Percentiles rank a stretch among this genome's conserved stretches.
Evolutionary conservation across 805 yeast genomes (phyloP).

Genomic region (Candida piceae): DNA sequence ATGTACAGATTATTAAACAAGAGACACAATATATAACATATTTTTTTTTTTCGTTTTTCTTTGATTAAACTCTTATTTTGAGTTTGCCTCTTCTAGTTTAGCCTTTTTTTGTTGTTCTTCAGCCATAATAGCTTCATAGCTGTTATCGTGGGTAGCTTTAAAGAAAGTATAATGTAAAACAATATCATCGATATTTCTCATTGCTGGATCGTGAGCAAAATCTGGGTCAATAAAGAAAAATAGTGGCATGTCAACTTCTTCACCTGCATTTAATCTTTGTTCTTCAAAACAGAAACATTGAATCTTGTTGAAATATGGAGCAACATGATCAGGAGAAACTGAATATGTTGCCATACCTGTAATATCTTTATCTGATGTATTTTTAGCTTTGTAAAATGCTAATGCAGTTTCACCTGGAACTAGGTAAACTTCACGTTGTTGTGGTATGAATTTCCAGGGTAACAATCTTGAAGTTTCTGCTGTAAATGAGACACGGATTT

Average conservation of each 20-base stretch:
- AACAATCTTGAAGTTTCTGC: constrained; percentile 85
- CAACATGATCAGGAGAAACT: constrained; percentile 93
- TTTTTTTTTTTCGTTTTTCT: neutral
- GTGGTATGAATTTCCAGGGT: constrained; percentile 95
- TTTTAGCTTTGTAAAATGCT: constrained; percentile 91
- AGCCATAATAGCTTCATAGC: constrained; percentile 23
- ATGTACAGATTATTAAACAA: neutral
- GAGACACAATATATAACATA: no score
- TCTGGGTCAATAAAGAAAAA: constrained; percentile 97
- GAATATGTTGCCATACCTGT: constrained; percentile 99
- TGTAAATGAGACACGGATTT: constrained; percentile 81
- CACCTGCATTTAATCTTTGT: constrained; percentile 89
- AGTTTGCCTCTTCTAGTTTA: no score
- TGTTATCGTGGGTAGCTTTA: constrained; percentile 42
- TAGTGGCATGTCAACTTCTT: constrained; percentile 98
- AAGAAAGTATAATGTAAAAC: constrained; percentile 91
- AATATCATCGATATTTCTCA: constrained; percentile 86
- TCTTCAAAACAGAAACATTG: constrained; percentile 99
- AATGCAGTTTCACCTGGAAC: constrained; percentile 97
- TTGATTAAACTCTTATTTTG: no score
- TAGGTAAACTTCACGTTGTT: constrained; percentile 86
- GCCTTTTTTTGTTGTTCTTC: constrained; percentile 12
- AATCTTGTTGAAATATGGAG: constrained; percentile 93
- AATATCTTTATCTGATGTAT: constrained; percentile 78
- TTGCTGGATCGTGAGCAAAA: constrained; percentile 84